Evolutionary conservation across 2,329 filamentous ascomycete genomes (phyloP), one percentile per base, ranked within the genome.

Genomic region (Cladophialophora exuberans): DNA sequence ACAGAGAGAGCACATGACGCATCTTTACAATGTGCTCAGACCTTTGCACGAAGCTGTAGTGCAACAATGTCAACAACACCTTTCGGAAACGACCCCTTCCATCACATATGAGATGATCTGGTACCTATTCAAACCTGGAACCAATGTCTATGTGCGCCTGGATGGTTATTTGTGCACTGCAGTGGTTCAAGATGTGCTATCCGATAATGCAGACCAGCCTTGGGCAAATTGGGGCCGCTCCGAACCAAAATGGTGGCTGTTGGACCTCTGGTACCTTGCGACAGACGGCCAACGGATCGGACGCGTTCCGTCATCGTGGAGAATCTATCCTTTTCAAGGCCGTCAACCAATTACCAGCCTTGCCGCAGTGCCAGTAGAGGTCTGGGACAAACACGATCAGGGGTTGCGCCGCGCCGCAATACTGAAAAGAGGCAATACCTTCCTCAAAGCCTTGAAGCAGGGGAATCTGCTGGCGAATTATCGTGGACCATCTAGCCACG

Each of bases 1-100:
- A n/a, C n/a, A n/a, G n/a, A n/a, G n/a, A n/a, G 35, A 38, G 35
- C 35, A 38, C 35, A 38, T 38, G 35, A 38, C 9, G 20, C n/a
- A 17, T 6, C 13, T 38, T 4, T 6, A 18, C 35, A 15, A 38
- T 18, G 17, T 38, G 15, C 20, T 38, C 2, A 38, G 20, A 38
- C 35, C 35, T 6, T 18, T 17, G 35, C 20, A 38, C 35, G 35
- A 38, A 9, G 13, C 7, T 18, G 15, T 15, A 15, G 13, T 38
- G 15, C 10, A 18, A 38, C 35, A 15, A 6, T 38, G 35, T 18
- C 35, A 10, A 18, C 7, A 38, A 6, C 15, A 10, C n/a, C 20
- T 38, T 3, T 18, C 15, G 35, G 15, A 38, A 18, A 10, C 35
- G 17, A 13, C 20, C 17, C 35, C 35, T 38, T 9, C 17, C 7